These are phyloP conservation scores for Meredithiella fracta DNA, from an alignment of 2,329 filamentous ascomycete genomes.

Conservation along the genomic window DNA sequence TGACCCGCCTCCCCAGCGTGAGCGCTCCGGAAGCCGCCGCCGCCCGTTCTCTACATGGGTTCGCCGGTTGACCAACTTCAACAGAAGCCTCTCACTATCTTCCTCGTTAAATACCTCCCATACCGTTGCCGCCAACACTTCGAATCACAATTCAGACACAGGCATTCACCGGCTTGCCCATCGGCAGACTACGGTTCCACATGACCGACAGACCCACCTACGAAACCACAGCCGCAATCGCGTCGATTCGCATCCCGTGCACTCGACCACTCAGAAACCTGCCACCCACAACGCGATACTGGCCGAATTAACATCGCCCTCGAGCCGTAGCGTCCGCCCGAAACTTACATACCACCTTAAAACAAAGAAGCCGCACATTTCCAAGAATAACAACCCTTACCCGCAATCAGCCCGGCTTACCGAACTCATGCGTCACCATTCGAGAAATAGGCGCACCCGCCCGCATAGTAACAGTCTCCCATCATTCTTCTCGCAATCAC, in stretches of 20 bases:
- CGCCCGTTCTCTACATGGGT: slow-evolving; percentile 87
- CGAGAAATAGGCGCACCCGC: neutral
- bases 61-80: slow-evolving; percentile 81
- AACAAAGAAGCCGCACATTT: slow-evolving; percentile 26
- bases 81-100: slow-evolving; percentile 46
- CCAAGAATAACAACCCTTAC: slow-evolving; percentile 79
- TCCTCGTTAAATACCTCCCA: slow-evolving; percentile 24
- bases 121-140: slow-evolving; percentile 16
- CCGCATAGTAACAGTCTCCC: slow-evolving; percentile 12
- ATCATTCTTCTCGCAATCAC: slow-evolving; percentile 10
- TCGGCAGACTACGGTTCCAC: neutral
- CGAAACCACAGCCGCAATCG: slow-evolving; percentile 10
- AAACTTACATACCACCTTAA: slow-evolving; percentile 11
- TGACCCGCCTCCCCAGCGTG: slow-evolving; percentile 4
- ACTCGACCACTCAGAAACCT: neutral
- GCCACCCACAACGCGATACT: neutral
- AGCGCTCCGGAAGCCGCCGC: slow-evolving; percentile 34
- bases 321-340: neutral
- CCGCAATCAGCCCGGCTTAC: slow-evolving; percentile 54
- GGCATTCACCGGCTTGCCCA: neutral
- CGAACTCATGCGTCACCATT: slow-evolving; percentile 10
- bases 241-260: slow-evolving; percentile 6
- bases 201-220: slow-evolving; percentile 1
- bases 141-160: neutral
- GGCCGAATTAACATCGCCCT: slow-evolving; percentile 4